Base-by-base conservation (phyloP, 2,329 filamentous ascomycete species). In the Colletotrichum incanum region DNA sequence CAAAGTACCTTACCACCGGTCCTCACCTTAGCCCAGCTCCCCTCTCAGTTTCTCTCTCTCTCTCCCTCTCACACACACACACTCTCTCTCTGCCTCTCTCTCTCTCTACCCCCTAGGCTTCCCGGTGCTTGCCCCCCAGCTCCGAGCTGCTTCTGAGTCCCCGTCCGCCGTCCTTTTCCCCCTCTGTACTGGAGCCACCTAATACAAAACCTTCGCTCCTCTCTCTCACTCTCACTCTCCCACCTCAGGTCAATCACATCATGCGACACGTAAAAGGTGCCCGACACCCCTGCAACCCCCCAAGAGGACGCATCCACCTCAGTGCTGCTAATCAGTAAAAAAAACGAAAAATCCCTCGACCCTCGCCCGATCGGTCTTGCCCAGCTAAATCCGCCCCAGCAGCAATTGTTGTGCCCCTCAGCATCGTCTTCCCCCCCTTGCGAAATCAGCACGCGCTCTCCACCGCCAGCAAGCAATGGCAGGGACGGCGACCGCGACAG, bases 311-410 rank as follows among this genome's bases (percentile, higher is more conserved):
- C 69, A 72, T 69, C 69, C 69, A 72, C 69, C 58, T 58, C 69
- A 72, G 69, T 43, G 52, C 58, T 47, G 49, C 69, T 63, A 64
- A 72, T 69, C 69, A 72, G 69, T 72, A 60, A 67, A 52, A 52
- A 60, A 37, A 54, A n/a, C 20, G 55, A 47, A 60, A 69, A 59
- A 49, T 52, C 26, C 41, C 52, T 68, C 65, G 63, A 67, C 28
- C 54, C 64, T 65, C 52, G 67, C 67, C 61, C 67, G 61, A 70
- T 65, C 67, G 54, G 67, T 65, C 56, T 55, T 31, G 63, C 47
- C 47, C 41, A 55, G 28, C 63, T 71, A 31, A 41, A 39, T 23
- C 12, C 54, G 20, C 26, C 61, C 43, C 26, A 37, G 58, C 52
- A 56, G 47, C 39, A 26, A 26, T 28, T 45, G 62, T 34, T 45